phyloP scores from a whole-genome alignment of 106 monocot genomes.

The Cymbidium sinense region DNA sequence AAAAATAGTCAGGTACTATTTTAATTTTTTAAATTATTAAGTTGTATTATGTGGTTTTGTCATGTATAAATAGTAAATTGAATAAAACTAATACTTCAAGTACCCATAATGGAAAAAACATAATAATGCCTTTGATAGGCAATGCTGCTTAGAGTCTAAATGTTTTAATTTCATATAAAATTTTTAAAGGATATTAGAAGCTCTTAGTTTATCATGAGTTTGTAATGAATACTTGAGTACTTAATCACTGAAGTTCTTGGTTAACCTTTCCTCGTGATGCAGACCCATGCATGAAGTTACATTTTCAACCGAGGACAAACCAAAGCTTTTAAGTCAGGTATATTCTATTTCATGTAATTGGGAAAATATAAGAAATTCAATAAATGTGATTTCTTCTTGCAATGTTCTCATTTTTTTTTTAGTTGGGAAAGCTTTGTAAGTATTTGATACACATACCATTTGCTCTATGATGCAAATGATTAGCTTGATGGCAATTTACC shows the following conservation, averaged over 20 bases:
- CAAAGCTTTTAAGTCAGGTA: conserved; percentile 72
- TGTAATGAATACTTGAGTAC: background rate
- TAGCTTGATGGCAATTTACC: background rate
- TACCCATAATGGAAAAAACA: background rate
- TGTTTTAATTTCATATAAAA: background rate
- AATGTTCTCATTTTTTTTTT: background rate
- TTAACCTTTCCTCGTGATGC: background rate
- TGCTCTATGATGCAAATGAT: background rate
- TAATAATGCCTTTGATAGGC: background rate
- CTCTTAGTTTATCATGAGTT: background rate
- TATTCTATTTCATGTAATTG: background rate
- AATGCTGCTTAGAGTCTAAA: background rate
- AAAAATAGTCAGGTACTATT: no score
- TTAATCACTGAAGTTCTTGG: background rate
- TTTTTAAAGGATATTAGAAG: background rate
- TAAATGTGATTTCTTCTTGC: background rate
- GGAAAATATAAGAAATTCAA: background rate
- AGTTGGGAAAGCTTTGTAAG: background rate
- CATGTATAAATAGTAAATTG: background rate
- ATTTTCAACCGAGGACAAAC: conserved; percentile 57
- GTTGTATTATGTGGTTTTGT: background rate
- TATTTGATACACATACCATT: background rate
- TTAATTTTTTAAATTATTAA: background rate
- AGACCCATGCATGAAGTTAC: conserved; percentile 76
- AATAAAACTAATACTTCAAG: background rate